Base-by-base conservation (phyloP, 768 basidiomycete species). In the Suillus luteus region DNA sequence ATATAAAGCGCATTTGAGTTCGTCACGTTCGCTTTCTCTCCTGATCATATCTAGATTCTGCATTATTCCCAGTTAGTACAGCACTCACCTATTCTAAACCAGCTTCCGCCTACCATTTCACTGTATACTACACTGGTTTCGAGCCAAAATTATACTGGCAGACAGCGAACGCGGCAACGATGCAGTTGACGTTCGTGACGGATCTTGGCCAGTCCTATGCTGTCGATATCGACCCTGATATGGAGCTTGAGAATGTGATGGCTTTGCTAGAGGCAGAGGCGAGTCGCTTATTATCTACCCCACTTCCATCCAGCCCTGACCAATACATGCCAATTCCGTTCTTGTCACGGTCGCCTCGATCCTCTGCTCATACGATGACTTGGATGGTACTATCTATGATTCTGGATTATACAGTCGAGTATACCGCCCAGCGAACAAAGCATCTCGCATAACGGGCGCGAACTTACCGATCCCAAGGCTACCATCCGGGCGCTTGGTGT, bases 261-360 rank as follows among this genome's bases (percentile, higher is more conserved):
- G 96, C 93, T 14, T 81, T 98, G 61, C 82, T 97, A n/a, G 95
- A 97, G 77, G 96, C 90, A 0, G 96, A 98, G 86, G 96, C 95
- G 73, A 74, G 88, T 73, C n/a, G 49, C 59, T 38, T 22, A 19
- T 27, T 27, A 11, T 35, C 51, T 57, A 37, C n/a, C 55, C 12
- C 51, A 35, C 27, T n/a, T 43, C 37, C 12, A 48, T 44, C 52
- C 40, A 63, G 61, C 51, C 52, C 55, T 35, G 55, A 59, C n/a
- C n/a, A 24, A 62, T 48, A 60, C 59, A 52, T 60, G n/a, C 10
- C 19, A 17, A 40, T 27, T 48, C 38, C 6, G 19, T 38, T 19
- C 22, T 60, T 33, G 11, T 17, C 27, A 27, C 27, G 27, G 27
- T 27, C 17, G 49, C 49, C 38, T 2, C 24, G 31, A 27, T 44